Evolutionary conservation across 2,329 filamentous ascomycete species (phyloP).

Genomic region (Rhynchosporium agropyri): DNA sequence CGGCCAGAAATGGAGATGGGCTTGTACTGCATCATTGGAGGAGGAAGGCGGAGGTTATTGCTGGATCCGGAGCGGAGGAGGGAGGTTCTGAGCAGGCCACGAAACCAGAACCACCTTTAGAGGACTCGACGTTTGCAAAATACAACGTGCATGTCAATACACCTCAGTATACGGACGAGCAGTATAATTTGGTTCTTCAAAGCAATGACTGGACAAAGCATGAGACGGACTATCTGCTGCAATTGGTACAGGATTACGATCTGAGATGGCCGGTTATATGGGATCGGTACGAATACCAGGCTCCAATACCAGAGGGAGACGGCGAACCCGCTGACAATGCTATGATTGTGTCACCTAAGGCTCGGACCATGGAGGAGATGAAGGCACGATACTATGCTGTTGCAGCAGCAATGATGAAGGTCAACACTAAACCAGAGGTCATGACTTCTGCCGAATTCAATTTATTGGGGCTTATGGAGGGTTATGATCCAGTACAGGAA

Average conservation of each 20-base stretch:
- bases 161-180: slow-evolving; percentile 82
- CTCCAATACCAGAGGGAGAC: slow-evolving; percentile 49
- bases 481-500: slow-evolving; percentile 83
- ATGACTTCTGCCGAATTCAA: slow-evolving; percentile 88
- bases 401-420: slow-evolving; percentile 77
- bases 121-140: slow-evolving; percentile 75
- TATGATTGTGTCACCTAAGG: slow-evolving; percentile 52
- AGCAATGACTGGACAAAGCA: slow-evolving; percentile 83
- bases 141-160: slow-evolving; percentile 82
- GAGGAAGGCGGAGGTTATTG: slow-evolving; percentile 57
- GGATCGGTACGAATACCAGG: slow-evolving; percentile 83
- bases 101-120: slow-evolving; percentile 46
- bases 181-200: slow-evolving; percentile 77
- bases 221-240: slow-evolving; percentile 90
- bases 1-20: slow-evolving; percentile 67
- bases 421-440: slow-evolving; percentile 76
- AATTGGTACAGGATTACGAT: slow-evolving; percentile 75
- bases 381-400: slow-evolving; percentile 91
- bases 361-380: slow-evolving; percentile 81
- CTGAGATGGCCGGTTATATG: slow-evolving; percentile 89
- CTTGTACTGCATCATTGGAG: slow-evolving; percentile 82
- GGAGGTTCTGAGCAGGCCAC: slow-evolving; percentile 45
- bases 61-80: slow-evolving; percentile 45
- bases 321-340: slow-evolving; percentile 51
- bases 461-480: slow-evolving; percentile 80